These are phyloP conservation scores for Xylaria sp. DNA, from an alignment of 2,329 filamentous ascomycete species.

Conservation along the genomic window DNA sequence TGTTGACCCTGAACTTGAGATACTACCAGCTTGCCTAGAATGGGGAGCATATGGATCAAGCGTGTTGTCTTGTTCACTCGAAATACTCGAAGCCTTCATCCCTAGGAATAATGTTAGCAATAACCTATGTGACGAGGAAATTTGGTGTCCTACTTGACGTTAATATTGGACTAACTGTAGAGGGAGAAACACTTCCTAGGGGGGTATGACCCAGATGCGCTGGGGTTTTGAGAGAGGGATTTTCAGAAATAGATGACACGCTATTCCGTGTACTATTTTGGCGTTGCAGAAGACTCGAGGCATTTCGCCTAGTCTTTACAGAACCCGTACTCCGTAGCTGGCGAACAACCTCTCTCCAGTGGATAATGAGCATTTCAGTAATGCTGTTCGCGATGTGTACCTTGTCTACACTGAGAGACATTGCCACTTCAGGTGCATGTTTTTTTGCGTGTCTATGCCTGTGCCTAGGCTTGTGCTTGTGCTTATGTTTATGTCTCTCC, in stretches of 20 bases:
- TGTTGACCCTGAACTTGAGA: conserved; percentile 35
- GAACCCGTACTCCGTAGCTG: conserved; percentile 64
- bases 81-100: not conserved
- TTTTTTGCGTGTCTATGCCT: conserved; percentile 37
- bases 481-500: conserved; percentile 50
- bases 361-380: conserved; percentile 71
- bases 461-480: conserved; percentile 44
- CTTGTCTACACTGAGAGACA: conserved; percentile 60
- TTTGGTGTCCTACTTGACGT: conserved; percentile 41
- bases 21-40: conserved; percentile 30
- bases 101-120: conserved; percentile 28
- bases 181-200: conserved; percentile 50
- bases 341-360: conserved; percentile 72
- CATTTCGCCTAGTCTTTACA: conserved; percentile 42
- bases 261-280: conserved; percentile 40
- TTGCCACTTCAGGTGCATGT: conserved; percentile 27
- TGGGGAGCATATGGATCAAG: conserved; percentile 17
- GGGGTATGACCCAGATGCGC: conserved; percentile 49
- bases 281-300: conserved; percentile 22
- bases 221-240: conserved; percentile 53
- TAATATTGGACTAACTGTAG: conserved; percentile 51
- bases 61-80: conserved; percentile 8
- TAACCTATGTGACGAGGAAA: not conserved
- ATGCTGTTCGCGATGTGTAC: conserved; percentile 67
- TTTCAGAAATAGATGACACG: conserved; percentile 56